phyloP scores from a whole-genome alignment of 139 green algal genomes.

The Yamagishiella unicocca region DNA sequence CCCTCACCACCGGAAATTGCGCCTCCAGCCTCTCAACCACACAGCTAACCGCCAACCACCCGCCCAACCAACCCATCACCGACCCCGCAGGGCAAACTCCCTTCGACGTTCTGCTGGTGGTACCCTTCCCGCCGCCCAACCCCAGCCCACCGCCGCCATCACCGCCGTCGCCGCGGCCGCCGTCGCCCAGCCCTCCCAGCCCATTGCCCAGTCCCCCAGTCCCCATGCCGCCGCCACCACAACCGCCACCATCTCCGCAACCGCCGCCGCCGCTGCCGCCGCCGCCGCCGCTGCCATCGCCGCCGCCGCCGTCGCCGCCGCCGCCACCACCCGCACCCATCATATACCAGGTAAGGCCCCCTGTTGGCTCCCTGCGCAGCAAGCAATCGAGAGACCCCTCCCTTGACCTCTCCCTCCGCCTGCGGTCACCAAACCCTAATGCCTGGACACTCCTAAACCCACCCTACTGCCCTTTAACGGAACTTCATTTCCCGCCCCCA shows the following conservation, averaged over 20 bases:
- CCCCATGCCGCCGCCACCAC: not conserved
- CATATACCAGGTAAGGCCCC: slow-evolving; percentile 26
- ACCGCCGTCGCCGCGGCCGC: not conserved
- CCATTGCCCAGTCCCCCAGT: too few species aligned
- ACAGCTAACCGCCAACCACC: too few species aligned
- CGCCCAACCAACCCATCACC: too few species aligned
- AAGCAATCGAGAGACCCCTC: too few species aligned
- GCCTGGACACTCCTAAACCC: too few species aligned
- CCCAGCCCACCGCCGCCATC: not conserved
- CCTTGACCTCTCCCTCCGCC: too few species aligned
- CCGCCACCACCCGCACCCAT: not conserved
- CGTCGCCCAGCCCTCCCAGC: not conserved
- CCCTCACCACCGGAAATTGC: too few species aligned
- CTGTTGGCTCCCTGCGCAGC: too few species aligned
- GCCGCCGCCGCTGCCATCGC: not conserved
- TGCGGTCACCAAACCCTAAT: too few species aligned
- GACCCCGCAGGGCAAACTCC: not conserved
- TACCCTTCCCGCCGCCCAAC: not conserved
- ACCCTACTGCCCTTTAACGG: too few species aligned
- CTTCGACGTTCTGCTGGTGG: not conserved
- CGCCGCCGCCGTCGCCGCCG: not conserved
- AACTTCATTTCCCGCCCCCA: not conserved
- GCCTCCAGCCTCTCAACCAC: too few species aligned
- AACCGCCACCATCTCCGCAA: not conserved
- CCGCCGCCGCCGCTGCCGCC: not conserved